Base-by-base conservation (phyloP, 2,329 filamentous ascomycete species). In the Fusarium haematococcum region DNA sequence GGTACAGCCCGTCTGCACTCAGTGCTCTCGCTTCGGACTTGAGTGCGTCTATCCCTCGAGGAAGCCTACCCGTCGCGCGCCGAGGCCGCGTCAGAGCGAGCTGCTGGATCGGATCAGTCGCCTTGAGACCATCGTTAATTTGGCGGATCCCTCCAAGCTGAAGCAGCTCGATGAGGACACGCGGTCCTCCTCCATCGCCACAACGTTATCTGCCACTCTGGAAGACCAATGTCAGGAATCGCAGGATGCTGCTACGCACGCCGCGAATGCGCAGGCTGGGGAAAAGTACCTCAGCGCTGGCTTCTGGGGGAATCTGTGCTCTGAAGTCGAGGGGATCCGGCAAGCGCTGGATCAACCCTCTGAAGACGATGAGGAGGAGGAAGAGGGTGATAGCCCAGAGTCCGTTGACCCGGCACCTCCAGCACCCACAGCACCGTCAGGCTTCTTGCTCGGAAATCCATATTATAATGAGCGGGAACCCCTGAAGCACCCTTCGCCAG, bases 1-100 rank as follows among this genome's bases (percentile, higher is more conserved):
- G 71, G 82, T 84, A 39, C 84, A 86, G 69, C 90, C 90, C 6
- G 54, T 70, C 30, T 92, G 91, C 78, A 79, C 81, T 8, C 86
- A 88, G 65, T 91, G 90, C 77, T 76, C 84, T 25, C 86, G 85
- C 59, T 83, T 84, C 41, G 79, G 82, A 9, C 81, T 83, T 10
- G 84, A 88, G 56, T 92, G 87, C 75, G 75, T 85, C 41, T 86
- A 85, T 63, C 85, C 85, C 20, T 79, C 81, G n/a, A 82, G 85
- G 32, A 86, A 86, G 72, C 84, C 84, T 43, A 84, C 83, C 57
- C 81, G 84, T 25, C 81, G 83, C 60, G 84, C 82, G 1, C 81
- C 84, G 11, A 81, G 81, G 67, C 84, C 80, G 45, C 84, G 83
- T 32, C 85, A 86, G 77, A 81, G 81, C 43, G 85, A 87, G 73